Evolutionary conservation across 345 rosid species (phyloP).

Genomic region (Durio zibethinus): DNA sequence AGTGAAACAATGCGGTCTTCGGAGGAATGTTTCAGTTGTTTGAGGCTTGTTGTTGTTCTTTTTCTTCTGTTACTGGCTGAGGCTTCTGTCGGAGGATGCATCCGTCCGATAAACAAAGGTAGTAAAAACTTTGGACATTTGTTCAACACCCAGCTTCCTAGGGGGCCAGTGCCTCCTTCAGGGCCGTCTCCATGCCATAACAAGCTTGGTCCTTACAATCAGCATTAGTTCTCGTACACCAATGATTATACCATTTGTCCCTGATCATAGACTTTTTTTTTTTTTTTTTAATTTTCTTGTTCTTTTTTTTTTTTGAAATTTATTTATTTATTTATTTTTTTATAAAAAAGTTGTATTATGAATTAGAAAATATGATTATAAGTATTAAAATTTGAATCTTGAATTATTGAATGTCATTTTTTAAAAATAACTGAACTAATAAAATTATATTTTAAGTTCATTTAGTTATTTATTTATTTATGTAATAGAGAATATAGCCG

Average conservation of each 20-base stretch:
- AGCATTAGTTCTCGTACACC: constrained; percentile 12
- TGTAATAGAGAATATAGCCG: too few relatives aligned
- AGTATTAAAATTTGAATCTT: too few relatives aligned
- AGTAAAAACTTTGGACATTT: neutral
- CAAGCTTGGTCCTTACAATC: constrained; percentile 27
- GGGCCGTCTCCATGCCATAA: constrained; percentile 55
- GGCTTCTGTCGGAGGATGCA: constrained; percentile 22
- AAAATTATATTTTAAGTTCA: too few relatives aligned
- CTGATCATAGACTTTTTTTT: neutral
- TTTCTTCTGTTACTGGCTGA: neutral
- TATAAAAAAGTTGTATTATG: too few relatives aligned
- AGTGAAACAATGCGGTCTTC: neutral
- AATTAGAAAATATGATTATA: too few relatives aligned
- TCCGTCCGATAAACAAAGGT: constrained; percentile 8
- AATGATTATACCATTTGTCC: constrained; percentile 11
- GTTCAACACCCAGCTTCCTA: constrained; percentile 35
- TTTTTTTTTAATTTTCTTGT: too few relatives aligned
- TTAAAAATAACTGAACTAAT: too few relatives aligned
- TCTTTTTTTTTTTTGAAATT: too few relatives aligned
- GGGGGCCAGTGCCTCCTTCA: constrained; percentile 66
- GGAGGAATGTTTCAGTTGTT: neutral
- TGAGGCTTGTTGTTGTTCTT: neutral
- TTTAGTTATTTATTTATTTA: too few relatives aligned
- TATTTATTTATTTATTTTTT: too few relatives aligned
- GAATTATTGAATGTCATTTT: too few relatives aligned